Percentiles rank a stretch among this genome's conserved stretches.
Evolutionary conservation across 2,329 filamentous ascomycete species (phyloP).

Genomic region (Penicillium crustosum): DNA sequence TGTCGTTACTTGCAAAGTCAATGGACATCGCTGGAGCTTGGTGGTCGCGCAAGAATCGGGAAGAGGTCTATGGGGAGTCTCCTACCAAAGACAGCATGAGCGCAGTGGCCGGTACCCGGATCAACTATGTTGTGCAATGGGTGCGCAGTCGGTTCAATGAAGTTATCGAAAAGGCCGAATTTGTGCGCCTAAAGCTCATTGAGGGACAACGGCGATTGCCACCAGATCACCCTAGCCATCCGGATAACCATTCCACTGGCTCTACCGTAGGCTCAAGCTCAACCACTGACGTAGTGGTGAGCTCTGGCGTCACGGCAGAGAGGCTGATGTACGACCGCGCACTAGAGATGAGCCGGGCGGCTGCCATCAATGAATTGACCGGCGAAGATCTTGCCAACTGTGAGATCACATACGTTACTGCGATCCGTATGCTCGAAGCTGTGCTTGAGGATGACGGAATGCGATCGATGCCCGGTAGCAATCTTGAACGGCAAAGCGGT

Average conservation of each 20-base stretch:
- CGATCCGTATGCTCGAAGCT: conserved; percentile 91
- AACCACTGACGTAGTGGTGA: conserved; percentile 76
- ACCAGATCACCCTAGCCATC: conserved; percentile 80
- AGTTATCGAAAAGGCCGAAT: conserved; percentile 91
- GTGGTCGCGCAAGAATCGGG: conserved; percentile 80
- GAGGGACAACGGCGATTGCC: conserved; percentile 84
- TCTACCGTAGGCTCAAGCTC: conserved; percentile 60
- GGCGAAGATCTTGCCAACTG: conserved; percentile 84
- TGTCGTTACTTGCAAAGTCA: conserved; percentile 84
- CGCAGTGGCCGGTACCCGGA: conserved; percentile 63
- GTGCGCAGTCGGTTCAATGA: conserved; percentile 93
- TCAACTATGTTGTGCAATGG: conserved; percentile 96
- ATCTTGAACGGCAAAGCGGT: conserved; percentile 23
- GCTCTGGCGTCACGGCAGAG: conserved; percentile 86
- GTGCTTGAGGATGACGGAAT: conserved; percentile 79
- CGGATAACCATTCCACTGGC: conserved; percentile 68
- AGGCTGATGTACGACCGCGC: conserved; percentile 98
- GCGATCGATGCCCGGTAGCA: conserved; percentile 25
- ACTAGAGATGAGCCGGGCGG: conserved; percentile 91
- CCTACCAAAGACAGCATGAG: conserved; percentile 45
- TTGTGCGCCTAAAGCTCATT: conserved; percentile 83
- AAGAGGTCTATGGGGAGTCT: conserved; percentile 54
- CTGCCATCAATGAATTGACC: conserved; percentile 93
- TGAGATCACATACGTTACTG: conserved; percentile 89
- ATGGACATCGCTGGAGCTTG: conserved; percentile 93